These are phyloP conservation scores for Suillus subalutaceus DNA, from an alignment of 768 basidiomycete genomes.

Conservation along the genomic window DNA sequence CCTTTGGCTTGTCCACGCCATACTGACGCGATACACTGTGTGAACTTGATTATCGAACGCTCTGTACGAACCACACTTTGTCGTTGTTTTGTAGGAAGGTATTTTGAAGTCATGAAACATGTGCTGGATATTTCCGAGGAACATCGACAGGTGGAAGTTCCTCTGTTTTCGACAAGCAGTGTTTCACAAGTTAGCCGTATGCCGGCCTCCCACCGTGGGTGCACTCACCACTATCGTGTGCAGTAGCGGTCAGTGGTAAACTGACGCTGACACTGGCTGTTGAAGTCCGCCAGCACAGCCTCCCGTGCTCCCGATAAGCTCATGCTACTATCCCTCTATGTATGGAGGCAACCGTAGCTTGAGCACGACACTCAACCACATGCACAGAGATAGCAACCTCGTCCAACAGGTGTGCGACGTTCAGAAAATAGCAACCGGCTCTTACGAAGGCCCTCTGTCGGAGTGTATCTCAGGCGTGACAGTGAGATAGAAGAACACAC, in stretches of 20 bases:
- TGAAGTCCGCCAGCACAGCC: not conserved
- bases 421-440: too few species aligned
- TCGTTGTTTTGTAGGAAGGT: not conserved
- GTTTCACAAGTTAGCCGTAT: not conserved
- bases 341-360: too few species aligned
- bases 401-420: too few species aligned
- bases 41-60: constrained; percentile 3
- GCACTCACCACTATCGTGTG: not conserved
- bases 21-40: constrained; percentile 17
- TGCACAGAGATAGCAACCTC: too few species aligned
- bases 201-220: not conserved
- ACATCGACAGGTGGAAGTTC: not conserved
- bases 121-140: not conserved
- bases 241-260: not conserved
- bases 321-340: too few species aligned
- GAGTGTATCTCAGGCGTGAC: too few species aligned
- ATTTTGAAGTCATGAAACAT: not conserved
- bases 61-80: not conserved
- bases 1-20: constrained; percentile 36
- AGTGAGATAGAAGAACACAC: too few species aligned
- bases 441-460: too few species aligned
- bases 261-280: not conserved
- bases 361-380: too few species aligned
- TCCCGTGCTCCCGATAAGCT: too few species aligned
- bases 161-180: too few species aligned